Percentiles rank a stretch among this genome's conserved stretches.
phyloP scores from a whole-genome alignment of 2,329 filamentous ascomycete genomes.

The Sporothrix pallida region DNA sequence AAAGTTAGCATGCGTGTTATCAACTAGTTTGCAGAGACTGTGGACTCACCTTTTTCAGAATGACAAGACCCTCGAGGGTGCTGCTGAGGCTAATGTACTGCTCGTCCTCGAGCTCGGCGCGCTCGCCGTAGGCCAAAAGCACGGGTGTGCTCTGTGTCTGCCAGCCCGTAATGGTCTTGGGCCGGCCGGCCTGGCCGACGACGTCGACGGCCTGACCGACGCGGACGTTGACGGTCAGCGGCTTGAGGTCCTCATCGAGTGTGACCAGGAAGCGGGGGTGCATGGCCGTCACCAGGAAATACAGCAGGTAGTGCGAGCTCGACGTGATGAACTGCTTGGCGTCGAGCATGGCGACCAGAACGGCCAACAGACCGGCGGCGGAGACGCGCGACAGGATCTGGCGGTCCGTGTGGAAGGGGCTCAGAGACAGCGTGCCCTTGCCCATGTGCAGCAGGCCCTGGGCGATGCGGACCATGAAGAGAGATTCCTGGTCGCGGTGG shows the following conservation, averaged over 20 bases:
- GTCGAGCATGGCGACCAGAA: conserved; percentile 92
- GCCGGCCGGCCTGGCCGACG: conserved; percentile 92
- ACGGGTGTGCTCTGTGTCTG: conserved; percentile 99
- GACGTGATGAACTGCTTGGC: conserved; percentile 80
- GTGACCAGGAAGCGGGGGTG: conserved; percentile 96
- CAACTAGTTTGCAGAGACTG: background rate
- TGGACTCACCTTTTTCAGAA: conserved; percentile 81
- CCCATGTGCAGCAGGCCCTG: conserved; percentile 98
- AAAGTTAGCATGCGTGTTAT: background rate
- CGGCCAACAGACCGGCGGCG: conserved; percentile 84
- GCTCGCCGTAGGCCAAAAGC: conserved; percentile 88
- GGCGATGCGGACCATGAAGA: conserved; percentile 99
- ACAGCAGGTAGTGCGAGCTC: conserved; percentile 86
- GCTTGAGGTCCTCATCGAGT: conserved; percentile 91
- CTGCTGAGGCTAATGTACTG: conserved; percentile 92
- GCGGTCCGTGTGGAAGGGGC: conserved; percentile 98
- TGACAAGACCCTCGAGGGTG: conserved; percentile 92
- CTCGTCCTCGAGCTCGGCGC: conserved; percentile 96
- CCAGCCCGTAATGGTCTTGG: conserved; percentile 99
- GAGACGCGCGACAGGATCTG: conserved; percentile 93
- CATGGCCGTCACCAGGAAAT: conserved; percentile 97
- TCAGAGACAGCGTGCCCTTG: conserved; percentile 94
- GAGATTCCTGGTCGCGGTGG: conserved; percentile 90
- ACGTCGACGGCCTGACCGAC: conserved; percentile 98
- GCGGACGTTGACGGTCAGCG: conserved; percentile 91